phyloP scores from a whole-genome alignment of 176 grass and related monocot species.

The Puya raimondii region DNA sequence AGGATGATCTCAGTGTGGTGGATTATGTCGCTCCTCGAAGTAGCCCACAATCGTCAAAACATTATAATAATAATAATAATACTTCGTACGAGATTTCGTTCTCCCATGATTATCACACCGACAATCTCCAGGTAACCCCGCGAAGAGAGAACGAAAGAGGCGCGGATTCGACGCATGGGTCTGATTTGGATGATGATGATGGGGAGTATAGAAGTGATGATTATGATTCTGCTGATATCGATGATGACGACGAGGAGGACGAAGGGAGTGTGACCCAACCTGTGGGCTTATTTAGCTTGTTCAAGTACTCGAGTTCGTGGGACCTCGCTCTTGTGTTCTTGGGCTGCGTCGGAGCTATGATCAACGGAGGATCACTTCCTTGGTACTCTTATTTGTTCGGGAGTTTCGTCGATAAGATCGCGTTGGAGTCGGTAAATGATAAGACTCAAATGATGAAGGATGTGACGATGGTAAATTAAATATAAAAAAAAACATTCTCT shows the following conservation, averaged over 20 bases:
- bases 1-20: conserved; percentile 11
- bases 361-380: conserved; percentile 54
- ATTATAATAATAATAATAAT: neutral
- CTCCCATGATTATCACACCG: conserved; percentile 33
- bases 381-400: conserved; percentile 73
- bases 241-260: conserved; percentile 27
- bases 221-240: neutral
- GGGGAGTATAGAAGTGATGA: no score
- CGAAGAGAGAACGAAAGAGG: neutral
- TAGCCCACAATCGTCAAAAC: neutral
- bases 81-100: conserved; percentile 36
- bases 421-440: conserved; percentile 12
- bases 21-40: neutral
- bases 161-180: no score
- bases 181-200: neutral
- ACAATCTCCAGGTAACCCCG: conserved; percentile 31
- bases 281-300: conserved; percentile 37
- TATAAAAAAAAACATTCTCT: neutral
- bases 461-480: conserved; percentile 24
- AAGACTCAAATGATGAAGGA: conserved; percentile 53
- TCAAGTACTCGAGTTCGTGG: conserved; percentile 42
- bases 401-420: conserved; percentile 57
- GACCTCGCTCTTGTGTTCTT: conserved; percentile 51
- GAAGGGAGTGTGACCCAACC: conserved; percentile 28
- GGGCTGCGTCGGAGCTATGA: conserved; percentile 41